These are phyloP conservation scores for Claviceps sp. DNA, from an alignment of 2,329 filamentous ascomycete species.

Conservation along the genomic window DNA sequence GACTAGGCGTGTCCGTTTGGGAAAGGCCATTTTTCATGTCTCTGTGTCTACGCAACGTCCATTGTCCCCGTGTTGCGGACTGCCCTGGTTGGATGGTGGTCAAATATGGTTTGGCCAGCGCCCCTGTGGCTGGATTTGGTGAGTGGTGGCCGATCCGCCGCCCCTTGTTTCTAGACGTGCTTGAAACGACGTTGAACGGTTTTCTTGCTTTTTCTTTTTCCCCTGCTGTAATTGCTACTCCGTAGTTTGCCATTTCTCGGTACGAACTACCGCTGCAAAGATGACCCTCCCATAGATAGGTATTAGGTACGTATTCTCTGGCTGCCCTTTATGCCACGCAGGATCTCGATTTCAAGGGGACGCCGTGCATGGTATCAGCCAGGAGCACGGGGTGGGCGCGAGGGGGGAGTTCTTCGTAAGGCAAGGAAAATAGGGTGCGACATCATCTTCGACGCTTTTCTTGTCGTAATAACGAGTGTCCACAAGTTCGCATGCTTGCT, in stretches of 20 bases:
- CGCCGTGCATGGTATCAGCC: no score
- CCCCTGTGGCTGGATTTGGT: constrained; percentile 1
- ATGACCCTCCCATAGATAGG: no score
- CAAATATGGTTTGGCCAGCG: background rate
- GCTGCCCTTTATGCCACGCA: no score
- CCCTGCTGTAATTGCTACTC: background rate
- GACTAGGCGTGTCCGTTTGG: background rate
- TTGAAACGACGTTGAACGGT: background rate
- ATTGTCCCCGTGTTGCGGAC: constrained; percentile 1
- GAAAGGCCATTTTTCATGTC: background rate
- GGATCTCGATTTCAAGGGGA: no score
- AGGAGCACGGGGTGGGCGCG: no score
- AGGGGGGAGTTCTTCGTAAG: no score
- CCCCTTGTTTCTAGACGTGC: background rate
- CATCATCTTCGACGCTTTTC: background rate
- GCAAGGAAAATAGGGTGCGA: constrained; percentile 1
- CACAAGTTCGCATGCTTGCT: background rate
- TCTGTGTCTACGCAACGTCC: background rate
- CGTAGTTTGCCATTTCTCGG: no score
- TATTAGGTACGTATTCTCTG: no score
- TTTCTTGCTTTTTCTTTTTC: background rate
- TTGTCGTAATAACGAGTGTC: background rate
- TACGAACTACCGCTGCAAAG: no score
- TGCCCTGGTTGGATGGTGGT: background rate
- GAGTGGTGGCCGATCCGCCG: background rate